phyloP scores from a whole-genome alignment of 176 grass and related monocot genomes.

The Bromus sterilis region DNA sequence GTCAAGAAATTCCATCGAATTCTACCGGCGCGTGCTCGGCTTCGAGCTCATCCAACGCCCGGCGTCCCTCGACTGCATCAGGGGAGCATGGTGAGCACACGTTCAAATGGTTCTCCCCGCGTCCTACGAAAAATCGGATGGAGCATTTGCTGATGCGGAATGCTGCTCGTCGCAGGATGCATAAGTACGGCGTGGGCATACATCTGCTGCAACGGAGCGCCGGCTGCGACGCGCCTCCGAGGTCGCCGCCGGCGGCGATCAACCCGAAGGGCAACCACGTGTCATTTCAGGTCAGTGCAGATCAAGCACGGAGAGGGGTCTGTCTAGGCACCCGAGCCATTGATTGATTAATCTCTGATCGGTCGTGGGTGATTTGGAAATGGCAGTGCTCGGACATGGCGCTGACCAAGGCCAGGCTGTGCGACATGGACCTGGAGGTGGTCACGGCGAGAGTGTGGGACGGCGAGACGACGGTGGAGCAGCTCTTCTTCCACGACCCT shows the following conservation, averaged over 20 bases:
- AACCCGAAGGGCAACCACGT: conserved; percentile 70
- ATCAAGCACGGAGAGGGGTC: neutral
- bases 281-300: conserved; percentile 60
- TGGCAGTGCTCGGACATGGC: conserved; percentile 55
- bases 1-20: conserved; percentile 54
- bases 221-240: neutral
- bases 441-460: conserved; percentile 39
- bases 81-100: conserved; percentile 61
- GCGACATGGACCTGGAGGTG: conserved; percentile 23
- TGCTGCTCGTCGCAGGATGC: conserved; percentile 31
- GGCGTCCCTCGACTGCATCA: conserved; percentile 55
- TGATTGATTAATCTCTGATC: neutral
- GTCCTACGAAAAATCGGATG: neutral
- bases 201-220: conserved; percentile 57
- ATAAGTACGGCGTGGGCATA: conserved; percentile 55
- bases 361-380: neutral
- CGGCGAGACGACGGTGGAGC: conserved; percentile 44
- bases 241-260: conserved; percentile 18
- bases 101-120: neutral
- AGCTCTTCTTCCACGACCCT: conserved; percentile 86
- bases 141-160: neutral
- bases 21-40: conserved; percentile 71
- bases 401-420: conserved; percentile 31
- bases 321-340: neutral
- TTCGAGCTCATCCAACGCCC: conserved; percentile 70